Percentiles rank a stretch among this genome's conserved stretches.
Evolutionary conservation across 75 land plant species (phyloP).

Genomic region (Sequoia sempervirens): DNA sequence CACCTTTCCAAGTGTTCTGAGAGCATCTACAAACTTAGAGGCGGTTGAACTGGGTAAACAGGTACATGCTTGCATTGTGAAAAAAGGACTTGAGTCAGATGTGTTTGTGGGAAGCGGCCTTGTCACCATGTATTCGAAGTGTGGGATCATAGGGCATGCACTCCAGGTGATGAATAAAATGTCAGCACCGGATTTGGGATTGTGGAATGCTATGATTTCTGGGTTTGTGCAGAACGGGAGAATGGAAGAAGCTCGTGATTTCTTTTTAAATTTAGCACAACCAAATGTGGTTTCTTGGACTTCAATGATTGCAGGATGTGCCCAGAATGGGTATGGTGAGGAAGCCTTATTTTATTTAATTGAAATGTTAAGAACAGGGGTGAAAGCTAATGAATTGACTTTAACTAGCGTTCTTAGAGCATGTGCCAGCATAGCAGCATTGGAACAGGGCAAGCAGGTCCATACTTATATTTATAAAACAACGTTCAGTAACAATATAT

Average conservation of each 20-base stretch:
- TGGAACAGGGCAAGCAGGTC: slow-evolving; percentile 27
- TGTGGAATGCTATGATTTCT: slow-evolving; percentile 9
- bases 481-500: slow-evolving; percentile 11
- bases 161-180: slow-evolving; percentile 15
- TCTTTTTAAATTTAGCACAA: background rate
- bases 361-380: slow-evolving; percentile 4
- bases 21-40: slow-evolving; percentile 10
- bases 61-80: slow-evolving; percentile 10
- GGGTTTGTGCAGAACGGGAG: slow-evolving; percentile 7
- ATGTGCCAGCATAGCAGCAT: slow-evolving; percentile 17
- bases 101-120: slow-evolving; percentile 12
- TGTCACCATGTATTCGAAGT: slow-evolving; percentile 20
- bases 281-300: slow-evolving; percentile 8
- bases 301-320: slow-evolving; percentile 8
- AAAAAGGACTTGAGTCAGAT: slow-evolving; percentile 7
- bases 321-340: background rate
- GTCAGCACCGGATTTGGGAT: background rate
- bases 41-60: slow-evolving; percentile 14
- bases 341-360: background rate
- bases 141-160: slow-evolving; percentile 17
- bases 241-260: slow-evolving; percentile 7
- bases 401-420: slow-evolving; percentile 15
- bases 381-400: slow-evolving; percentile 11
- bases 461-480: slow-evolving; percentile 17
- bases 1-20: slow-evolving; percentile 6